Percentiles rank a stretch among this genome's conserved stretches.
Conservation (phyloP, 805 yeast genomes). For the Ogataea paradorogensis region DNA sequence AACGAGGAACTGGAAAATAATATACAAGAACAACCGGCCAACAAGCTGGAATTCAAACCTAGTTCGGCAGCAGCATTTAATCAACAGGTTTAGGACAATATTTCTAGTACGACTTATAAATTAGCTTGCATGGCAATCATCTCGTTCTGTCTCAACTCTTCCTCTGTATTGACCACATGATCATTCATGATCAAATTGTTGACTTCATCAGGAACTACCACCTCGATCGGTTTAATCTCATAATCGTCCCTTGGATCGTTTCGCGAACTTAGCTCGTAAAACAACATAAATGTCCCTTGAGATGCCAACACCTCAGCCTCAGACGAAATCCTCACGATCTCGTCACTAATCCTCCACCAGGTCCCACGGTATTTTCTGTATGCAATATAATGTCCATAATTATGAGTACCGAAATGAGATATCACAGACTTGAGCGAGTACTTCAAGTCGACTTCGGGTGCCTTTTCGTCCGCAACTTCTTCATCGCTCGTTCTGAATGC, state of each 20-base stretch:
- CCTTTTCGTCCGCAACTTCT: slow-evolving; percentile 2
- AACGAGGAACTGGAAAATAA: slow-evolving; percentile 33
- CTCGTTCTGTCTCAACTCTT: slow-evolving; percentile 20
- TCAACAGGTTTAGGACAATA: neutral
- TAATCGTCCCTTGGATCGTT: slow-evolving; percentile 22
- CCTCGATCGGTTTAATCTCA: slow-evolving; percentile 12
- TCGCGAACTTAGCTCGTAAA: slow-evolving; percentile 57
- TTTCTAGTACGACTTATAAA: slow-evolving; percentile 4
- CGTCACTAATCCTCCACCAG: slow-evolving; percentile 97
- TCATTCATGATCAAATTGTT: neutral
- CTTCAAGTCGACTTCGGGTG: slow-evolving; percentile 40
- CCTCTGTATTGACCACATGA: slow-evolving; percentile 7
- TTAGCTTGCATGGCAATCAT: slow-evolving; percentile 23
- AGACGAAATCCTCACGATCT: slow-evolving; percentile 73
- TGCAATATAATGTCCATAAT: slow-evolving; percentile 95
- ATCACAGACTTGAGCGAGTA: slow-evolving; percentile 83
- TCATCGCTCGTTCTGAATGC: slow-evolving; percentile 67
- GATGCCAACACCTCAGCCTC: slow-evolving; percentile 77
- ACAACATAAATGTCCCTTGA: slow-evolving; percentile 90
- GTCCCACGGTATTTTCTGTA: slow-evolving; percentile 75
- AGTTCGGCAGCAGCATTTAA: neutral
- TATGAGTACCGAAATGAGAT: slow-evolving; percentile 92
- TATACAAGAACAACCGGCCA: slow-evolving; percentile 7
- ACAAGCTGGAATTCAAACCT: neutral
- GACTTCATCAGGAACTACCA: slow-evolving; percentile 5